A percentile compares a stretch with the other conserved stretches of the same genome.
phyloP scores from a whole-genome alignment of 345 rosid genomes.

The Litchi chinensis region DNA sequence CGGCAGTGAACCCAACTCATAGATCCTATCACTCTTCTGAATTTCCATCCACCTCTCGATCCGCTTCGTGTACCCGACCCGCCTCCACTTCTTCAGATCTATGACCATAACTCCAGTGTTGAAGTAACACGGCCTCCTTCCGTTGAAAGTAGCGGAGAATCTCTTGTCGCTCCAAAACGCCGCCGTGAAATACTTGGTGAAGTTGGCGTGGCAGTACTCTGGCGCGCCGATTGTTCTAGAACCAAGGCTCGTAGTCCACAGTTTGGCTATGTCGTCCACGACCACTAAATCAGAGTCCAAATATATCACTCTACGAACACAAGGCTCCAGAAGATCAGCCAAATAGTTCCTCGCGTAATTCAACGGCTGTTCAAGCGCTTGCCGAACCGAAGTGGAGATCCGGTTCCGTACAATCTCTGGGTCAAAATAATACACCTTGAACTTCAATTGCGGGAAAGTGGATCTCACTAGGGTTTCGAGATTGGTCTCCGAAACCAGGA shows the following conservation, averaged over 20 bases:
- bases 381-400: constrained; percentile 89
- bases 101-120: constrained; percentile 97
- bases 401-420: constrained; percentile 70
- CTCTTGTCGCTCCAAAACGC: constrained; percentile 67
- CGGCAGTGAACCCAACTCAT: constrained; percentile 94
- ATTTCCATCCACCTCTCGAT: constrained; percentile 98
- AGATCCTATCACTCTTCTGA: constrained; percentile 82
- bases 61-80: constrained; percentile 64
- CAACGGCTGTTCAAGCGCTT: constrained; percentile 91
- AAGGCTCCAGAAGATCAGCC: constrained; percentile 81
- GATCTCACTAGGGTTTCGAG: constrained; percentile 73
- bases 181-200: constrained; percentile 81
- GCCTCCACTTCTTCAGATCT: constrained; percentile 89
- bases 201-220: constrained; percentile 95
- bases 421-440: constrained; percentile 84
- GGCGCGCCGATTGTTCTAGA: constrained; percentile 90
- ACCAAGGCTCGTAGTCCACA: constrained; percentile 70
- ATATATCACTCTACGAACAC: constrained; percentile 83
- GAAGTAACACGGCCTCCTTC: constrained; percentile 78
- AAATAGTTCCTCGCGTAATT: constrained; percentile 93
- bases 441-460: constrained; percentile 80
- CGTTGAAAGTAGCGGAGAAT: constrained; percentile 52
- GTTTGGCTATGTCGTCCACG: constrained; percentile 78
- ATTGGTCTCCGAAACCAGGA: constrained; percentile 71
- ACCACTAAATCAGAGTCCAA: constrained; percentile 90